These are phyloP conservation scores for Macrotyloma uniflorum DNA, from an alignment of 306 rosid species.

Conservation along the genomic window DNA sequence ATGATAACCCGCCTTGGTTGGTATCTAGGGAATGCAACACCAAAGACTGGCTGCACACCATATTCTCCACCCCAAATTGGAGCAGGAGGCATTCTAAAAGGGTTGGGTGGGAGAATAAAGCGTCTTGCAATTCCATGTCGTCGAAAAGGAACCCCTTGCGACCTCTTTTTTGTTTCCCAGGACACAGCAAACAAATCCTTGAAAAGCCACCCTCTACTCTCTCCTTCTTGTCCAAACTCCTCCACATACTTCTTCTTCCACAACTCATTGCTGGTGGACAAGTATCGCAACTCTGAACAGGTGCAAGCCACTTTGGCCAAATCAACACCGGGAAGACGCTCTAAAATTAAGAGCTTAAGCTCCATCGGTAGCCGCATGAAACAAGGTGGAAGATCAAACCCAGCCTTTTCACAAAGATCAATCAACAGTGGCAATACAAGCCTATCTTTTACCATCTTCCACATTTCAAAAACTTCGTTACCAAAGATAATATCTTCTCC, in stretches of 20 bases:
- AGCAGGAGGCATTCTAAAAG: slow-evolving; percentile 37
- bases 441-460: slow-evolving; percentile 80
- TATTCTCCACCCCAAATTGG: slow-evolving; percentile 49
- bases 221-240: slow-evolving; percentile 40
- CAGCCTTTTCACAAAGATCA: slow-evolving; percentile 71
- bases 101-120: neutral
- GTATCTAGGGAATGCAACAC: slow-evolving; percentile 14
- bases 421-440: slow-evolving; percentile 76
- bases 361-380: slow-evolving; percentile 73
- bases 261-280: slow-evolving; percentile 54
- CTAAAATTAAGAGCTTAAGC: slow-evolving; percentile 67
- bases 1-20: slow-evolving; percentile 27
- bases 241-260: slow-evolving; percentile 69
- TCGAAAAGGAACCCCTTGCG: neutral
- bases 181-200: slow-evolving; percentile 43
- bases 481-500: slow-evolving; percentile 21
- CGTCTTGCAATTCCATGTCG: neutral
- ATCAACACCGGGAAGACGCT: slow-evolving; percentile 60
- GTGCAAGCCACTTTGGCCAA: slow-evolving; percentile 58
- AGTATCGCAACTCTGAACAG: slow-evolving; percentile 55
- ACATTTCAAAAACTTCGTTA: slow-evolving; percentile 57
- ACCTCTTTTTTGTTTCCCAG: slow-evolving; percentile 44
- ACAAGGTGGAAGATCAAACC: slow-evolving; percentile 66
- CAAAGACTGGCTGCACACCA: slow-evolving; percentile 45
- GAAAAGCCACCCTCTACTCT: slow-evolving; percentile 23